Conservation (phyloP, 192 early-diverging fungal species). For the Coemansia sp. region DNA sequence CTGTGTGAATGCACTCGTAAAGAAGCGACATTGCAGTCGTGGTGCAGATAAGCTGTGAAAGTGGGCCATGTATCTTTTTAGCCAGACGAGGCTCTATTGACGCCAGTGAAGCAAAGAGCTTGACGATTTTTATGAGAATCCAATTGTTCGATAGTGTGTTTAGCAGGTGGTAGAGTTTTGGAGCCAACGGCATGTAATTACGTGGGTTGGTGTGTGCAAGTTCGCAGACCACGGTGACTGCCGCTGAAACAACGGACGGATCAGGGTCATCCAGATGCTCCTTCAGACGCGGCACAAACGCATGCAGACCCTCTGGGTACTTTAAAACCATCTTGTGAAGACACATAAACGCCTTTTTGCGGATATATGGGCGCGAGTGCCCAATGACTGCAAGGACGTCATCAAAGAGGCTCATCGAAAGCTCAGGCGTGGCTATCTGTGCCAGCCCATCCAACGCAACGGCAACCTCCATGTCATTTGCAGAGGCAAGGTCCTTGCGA, state of each 20-base stretch:
- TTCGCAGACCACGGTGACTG: conserved; percentile 96
- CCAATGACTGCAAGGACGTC: conserved; percentile 86
- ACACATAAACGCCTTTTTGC: conserved; percentile 86
- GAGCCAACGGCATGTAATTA: conserved; percentile 91
- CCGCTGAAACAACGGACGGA: conserved; percentile 88
- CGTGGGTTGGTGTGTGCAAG: conserved; percentile 89
- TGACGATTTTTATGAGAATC: conserved; percentile 99
- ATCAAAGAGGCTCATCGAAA: conserved; percentile 83
- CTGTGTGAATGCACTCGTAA: conserved; percentile 97
- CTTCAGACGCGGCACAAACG: conserved; percentile 80
- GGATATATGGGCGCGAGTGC: conserved; percentile 90
- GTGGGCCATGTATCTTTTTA: conserved; percentile 82
- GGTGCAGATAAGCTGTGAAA: conserved; percentile 80
- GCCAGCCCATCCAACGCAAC: conserved; percentile 91
- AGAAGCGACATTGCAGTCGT: conserved; percentile 94
- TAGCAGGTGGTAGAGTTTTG: conserved; percentile 87
- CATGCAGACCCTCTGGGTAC: conserved; percentile 83
- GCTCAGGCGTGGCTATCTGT: conserved; percentile 87
- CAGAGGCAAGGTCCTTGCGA: conserved; percentile 92
- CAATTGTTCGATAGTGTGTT: conserved; percentile 94
- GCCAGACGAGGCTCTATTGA: conserved; percentile 91
- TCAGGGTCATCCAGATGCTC: conserved; percentile 90
- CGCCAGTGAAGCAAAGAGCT: conserved; percentile 90
- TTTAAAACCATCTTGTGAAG: conserved; percentile 88
- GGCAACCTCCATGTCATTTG: conserved; percentile 78